Evolutionary conservation across 1,284 basidiomycete genomes (phyloP).

Genomic region (Exobasidium rhododendri): DNA sequence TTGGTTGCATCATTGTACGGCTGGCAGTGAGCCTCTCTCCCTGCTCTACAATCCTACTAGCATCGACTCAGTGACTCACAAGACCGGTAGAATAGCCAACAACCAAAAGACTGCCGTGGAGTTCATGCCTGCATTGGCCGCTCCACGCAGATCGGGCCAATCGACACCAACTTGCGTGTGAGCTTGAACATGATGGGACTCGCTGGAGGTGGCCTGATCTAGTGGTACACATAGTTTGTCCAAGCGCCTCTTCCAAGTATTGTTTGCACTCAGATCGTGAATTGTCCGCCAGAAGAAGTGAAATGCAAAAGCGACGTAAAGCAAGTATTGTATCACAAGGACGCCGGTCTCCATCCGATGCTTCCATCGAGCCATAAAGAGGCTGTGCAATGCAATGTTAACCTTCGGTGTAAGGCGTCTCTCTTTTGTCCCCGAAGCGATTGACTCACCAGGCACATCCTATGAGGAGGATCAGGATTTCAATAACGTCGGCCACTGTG

Average conservation of each 20-base stretch:
- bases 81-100: not conserved
- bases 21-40: too few species aligned
- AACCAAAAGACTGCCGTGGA: slow-evolving; percentile 4
- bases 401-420: not conserved
- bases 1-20: too few species aligned
- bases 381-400: not conserved
- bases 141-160: not conserved
- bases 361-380: not conserved
- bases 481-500: slow-evolving; percentile 9
- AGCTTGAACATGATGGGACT: not conserved
- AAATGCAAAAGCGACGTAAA: slow-evolving; percentile 18
- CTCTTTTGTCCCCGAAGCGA: not conserved
- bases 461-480: slow-evolving; percentile 2
- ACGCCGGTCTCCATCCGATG: slow-evolving; percentile 7
- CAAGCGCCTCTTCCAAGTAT: not conserved
- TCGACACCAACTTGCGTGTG: not conserved
- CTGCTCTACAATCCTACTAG: too few species aligned
- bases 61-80: slow-evolving; percentile 7
- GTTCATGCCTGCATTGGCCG: not conserved
- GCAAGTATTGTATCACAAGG: slow-evolving; percentile 8
- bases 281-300: slow-evolving; percentile 16
- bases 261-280: slow-evolving; percentile 4
- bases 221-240: not conserved
- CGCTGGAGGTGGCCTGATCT: not conserved
- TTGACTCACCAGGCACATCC: slow-evolving; percentile 6